Evolutionary conservation across 192 early-diverging fungal species (phyloP).

Genomic region (Backusella parvicylindrica): DNA sequence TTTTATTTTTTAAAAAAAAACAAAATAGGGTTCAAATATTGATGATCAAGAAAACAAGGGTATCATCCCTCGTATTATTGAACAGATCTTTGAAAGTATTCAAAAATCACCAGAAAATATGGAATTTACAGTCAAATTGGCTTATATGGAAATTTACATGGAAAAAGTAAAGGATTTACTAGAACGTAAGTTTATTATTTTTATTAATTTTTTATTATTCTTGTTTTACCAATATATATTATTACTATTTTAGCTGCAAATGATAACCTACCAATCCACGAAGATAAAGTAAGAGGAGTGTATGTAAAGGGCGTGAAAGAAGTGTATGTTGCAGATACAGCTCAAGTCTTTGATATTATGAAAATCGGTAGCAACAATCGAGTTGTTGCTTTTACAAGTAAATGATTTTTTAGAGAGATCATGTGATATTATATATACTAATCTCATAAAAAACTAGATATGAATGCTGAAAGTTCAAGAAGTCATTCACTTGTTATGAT

Average conservation of each 20-base stretch:
- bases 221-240: background rate
- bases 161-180: conserved; percentile 96
- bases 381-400: conserved; percentile 88
- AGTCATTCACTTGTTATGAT: conserved; percentile 97
- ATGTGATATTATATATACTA: background rate
- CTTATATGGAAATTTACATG: conserved; percentile 99
- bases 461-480: conserved; percentile 98
- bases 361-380: conserved; percentile 82
- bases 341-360: conserved; percentile 98
- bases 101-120: conserved; percentile 83
- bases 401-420: conserved; percentile 18
- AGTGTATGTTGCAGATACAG: conserved; percentile 91
- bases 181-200: conserved; percentile 57
- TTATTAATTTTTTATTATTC: background rate
- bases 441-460: conserved; percentile 51
- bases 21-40: conserved; percentile 77
- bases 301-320: conserved; percentile 98
- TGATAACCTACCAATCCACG: conserved; percentile 94
- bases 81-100: conserved; percentile 94
- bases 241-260: conserved; percentile 52
- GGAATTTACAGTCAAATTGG: conserved; percentile 97
- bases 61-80: conserved; percentile 95
- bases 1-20: no score
- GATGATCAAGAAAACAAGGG: conserved; percentile 86
- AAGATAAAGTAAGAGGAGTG: conserved; percentile 94